Base-by-base conservation (phyloP, 768 basidiomycete species). In the Cystofilobasidium bisporidii region DNA sequence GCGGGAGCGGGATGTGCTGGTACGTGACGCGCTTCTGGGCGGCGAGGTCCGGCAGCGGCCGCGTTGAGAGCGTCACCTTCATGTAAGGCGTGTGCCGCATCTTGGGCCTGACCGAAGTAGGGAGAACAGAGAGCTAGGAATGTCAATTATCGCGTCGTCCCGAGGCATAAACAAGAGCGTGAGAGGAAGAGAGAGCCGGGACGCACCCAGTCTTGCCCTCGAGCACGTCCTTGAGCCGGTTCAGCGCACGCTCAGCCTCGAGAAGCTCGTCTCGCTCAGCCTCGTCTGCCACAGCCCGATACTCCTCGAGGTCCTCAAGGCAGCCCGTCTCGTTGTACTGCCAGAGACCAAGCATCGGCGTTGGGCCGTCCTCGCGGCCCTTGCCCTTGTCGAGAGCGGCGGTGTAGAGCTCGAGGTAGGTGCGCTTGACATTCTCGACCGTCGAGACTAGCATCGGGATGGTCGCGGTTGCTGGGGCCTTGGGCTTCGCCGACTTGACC, bases 21-120 rank as follows among this genome's bases (percentile, higher is more conserved):
- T 30, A 68, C 67, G 50, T 63, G 26, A 63, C 38, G 32, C 26
- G 30, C n/a, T 33, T 30, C 28, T 38, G 48, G 30, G 20, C 32
- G 18, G 53, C 67, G 24, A 68, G 24, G 9, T 56, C 61, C 1
- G 53, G 43, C 2, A 68, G 40, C 1, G 67, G 61, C 1, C 40
- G 33, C 30, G 67, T 68, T 11, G 67, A 68, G 0, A 68, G 67
- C 14, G 67, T 68, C 40, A 68, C 45, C n/a, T 38, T 63, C 48
- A 68, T n/a, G 55, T 63, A 68, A 0, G 67, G 67, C 3, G 61
- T 68, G 41, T 68, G 67, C 1, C 36, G 17, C 67, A 68, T 68
- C 26, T 55, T 68, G 4, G 61, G 67, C 11, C 67, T 68, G 28
- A 47, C 15, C n/a, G 2, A 14, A 26, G n/a, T 22, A 3, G 12